Evolutionary conservation across 768 basidiomycete species (phyloP).

Genomic region (Pulveroboletus sp.): DNA sequence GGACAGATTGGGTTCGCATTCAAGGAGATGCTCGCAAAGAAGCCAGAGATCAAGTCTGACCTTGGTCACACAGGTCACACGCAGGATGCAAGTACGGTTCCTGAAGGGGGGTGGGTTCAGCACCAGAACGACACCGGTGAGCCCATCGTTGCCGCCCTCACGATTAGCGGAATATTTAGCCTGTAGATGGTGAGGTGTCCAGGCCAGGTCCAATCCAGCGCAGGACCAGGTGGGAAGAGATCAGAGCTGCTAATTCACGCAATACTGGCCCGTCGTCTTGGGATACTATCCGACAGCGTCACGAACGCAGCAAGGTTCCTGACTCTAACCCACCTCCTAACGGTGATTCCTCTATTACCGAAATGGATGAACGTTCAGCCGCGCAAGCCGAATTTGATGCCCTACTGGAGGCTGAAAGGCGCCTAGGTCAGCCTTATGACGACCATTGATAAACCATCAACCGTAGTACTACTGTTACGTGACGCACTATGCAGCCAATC

Average conservation of each 20-base stretch:
- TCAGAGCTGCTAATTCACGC: constrained; percentile 50
- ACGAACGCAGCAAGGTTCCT: constrained; percentile 35
- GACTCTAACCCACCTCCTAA: constrained; percentile 4
- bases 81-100: constrained; percentile 3
- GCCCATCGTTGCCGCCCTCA: background rate
- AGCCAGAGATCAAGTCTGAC: constrained; percentile 7
- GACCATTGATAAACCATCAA: constrained; percentile 4
- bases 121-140: constrained; percentile 12
- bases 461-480: background rate
- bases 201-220: constrained; percentile 8
- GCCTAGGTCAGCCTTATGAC: constrained; percentile 24
- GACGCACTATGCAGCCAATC: background rate
- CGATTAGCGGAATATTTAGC: background rate
- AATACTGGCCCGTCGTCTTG: constrained; percentile 50
- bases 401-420: constrained; percentile 54
- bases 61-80: background rate
- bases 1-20: constrained; percentile 26
- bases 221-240: constrained; percentile 58
- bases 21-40: constrained; percentile 20
- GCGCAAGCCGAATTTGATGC: constrained; percentile 59
- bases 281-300: constrained; percentile 61
- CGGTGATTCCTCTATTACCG: constrained; percentile 6
- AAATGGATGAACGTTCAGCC: constrained; percentile 32
- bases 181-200: constrained; percentile 4
- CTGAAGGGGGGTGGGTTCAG: constrained; percentile 17